Conservation (phyloP, 306 rosid genomes). For the Prunus campanulata region DNA sequence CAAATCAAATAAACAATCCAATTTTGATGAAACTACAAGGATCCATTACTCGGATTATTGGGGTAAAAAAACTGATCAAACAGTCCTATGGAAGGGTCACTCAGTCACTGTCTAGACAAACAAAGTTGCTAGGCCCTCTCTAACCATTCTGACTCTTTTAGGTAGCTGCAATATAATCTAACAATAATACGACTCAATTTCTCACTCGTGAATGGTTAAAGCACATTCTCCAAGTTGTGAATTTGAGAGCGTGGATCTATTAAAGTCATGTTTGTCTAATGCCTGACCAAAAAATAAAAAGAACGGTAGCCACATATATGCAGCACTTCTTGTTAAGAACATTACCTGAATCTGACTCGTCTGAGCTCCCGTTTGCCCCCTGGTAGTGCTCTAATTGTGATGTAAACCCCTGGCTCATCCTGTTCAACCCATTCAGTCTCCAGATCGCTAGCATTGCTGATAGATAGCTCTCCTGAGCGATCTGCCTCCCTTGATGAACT, state of each 20-base stretch:
- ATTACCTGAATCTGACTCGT: constrained; percentile 93
- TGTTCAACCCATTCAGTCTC: constrained; percentile 98
- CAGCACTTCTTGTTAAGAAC: constrained; percentile 1
- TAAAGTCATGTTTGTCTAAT: too few relatives aligned
- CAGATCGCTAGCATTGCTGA: constrained; percentile 96
- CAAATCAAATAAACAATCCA: neutral
- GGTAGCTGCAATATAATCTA: neutral
- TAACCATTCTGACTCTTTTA: neutral
- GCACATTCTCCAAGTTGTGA: neutral
- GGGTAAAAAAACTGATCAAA: neutral
- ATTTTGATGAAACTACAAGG: neutral
- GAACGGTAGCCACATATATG: neutral
- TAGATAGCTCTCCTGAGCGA: constrained; percentile 79
- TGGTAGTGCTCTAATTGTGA: constrained; percentile 80
- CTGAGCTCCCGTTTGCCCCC: constrained; percentile 87
- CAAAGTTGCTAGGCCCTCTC: neutral
- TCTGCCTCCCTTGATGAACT: constrained; percentile 77
- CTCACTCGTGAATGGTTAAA: neutral
- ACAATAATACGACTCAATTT: neutral
- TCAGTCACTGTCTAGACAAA: neutral
- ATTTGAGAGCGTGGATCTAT: neutral
- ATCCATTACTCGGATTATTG: neutral
- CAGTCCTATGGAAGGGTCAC: neutral
- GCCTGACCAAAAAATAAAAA: too few relatives aligned
- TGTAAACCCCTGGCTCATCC: constrained; percentile 97